Base-by-base conservation (phyloP, 2,329 filamentous ascomycete genomes). In the Dactylellina haptotyla region DNA sequence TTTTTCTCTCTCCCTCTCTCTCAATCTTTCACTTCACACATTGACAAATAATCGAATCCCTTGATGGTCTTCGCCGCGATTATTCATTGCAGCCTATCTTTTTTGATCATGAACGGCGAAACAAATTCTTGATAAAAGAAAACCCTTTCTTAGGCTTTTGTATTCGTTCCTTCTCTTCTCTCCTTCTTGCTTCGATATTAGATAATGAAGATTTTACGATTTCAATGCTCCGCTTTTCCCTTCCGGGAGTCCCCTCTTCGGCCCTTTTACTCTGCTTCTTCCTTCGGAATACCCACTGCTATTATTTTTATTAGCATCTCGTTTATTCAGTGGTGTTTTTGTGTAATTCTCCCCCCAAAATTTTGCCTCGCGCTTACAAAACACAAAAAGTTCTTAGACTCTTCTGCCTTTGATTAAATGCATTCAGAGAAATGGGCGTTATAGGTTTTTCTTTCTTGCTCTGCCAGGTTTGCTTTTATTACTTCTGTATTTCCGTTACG, bases 351-450 rank as follows among this genome's bases (percentile, higher is more conserved):
- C 34, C 48, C 45, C 18, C 23, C 41, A 18, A 53, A 25, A 37
- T 65, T 26, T 45, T 57, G 51, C 25, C 34, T 39, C 63, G 16
- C 20, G 32, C 51, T 41, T 39, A 46, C 53, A 66, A 59, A 71
- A 43, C 54, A 53, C 58, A 45, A 72, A 71, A 73, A 73, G 69
- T 66, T 62, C 56, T 46, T 73, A 73, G 69, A 73, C 69, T 66
- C 57, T 66, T 51, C 46, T 57, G 46, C 45, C 5, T 43, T 65
- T 64, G 51, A 59, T 65, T 54, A 61, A 30, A 62, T 73, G 69
- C 69, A 73, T 73, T 73, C 61, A 62, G 39, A 73, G 61, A 73
- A 56, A 73, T 61, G 63, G 69, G 69, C 69, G 69, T 73, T 73
- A 32, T 57, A 50, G 14, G 69, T 62, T 59, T 56, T 34, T 20